Base-by-base conservation (phyloP, 108 stramenopile genomes). In the Asterionellopsis glacialis region DNA sequence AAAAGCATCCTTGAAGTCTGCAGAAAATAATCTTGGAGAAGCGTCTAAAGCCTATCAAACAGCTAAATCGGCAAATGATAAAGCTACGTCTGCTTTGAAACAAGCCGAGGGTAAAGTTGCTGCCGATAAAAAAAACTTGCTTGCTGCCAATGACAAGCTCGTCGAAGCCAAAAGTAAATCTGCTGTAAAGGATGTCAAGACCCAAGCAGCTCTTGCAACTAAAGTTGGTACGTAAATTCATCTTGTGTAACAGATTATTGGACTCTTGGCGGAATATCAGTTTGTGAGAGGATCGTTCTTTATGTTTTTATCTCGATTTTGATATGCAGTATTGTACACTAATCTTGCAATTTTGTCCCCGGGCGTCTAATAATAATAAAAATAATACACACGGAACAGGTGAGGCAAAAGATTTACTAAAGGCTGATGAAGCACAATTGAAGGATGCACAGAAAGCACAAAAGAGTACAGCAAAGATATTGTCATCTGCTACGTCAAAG, bases 171-270 rank as follows among this genome's bases (percentile, higher is more conserved):
- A 53, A 25, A 25, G 23, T 9, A 53, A 53, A 53, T 21, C 22
- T 9, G 51, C 23, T 24, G 45, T 21, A 1, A 47, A 47, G 5
- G 23, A 25, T 53, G 51, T 21, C 2, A 53, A 24, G 14, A 14
- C 23, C 1, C 23, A 21, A 23, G 51, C 51, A 24, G 23, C 1
- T 23, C 23, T 53, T 3, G 51, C 51, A 5, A 3, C 1, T 2
- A 53, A 53, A 53, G 51, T 53, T 53, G 51, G 51, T 53, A 53
- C 22, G 51, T 24, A 33, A 53, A 53, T 12, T 24, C 23, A 53
- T 5, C 2, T 16, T 9, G 45, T 47, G 14, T 21, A 21, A 51
- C 16, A 21, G 9, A n/a, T n/a, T 51, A 9, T 9, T 21, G 9
- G 9, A 21, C 18, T 51, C 9, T 14, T 21, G 50, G 16, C n/a